Percentiles rank a stretch among this genome's conserved stretches.
phyloP scores from a whole-genome alignment of 495 filamentous ascomycete genomes.

The Penicillium silybi region DNA sequence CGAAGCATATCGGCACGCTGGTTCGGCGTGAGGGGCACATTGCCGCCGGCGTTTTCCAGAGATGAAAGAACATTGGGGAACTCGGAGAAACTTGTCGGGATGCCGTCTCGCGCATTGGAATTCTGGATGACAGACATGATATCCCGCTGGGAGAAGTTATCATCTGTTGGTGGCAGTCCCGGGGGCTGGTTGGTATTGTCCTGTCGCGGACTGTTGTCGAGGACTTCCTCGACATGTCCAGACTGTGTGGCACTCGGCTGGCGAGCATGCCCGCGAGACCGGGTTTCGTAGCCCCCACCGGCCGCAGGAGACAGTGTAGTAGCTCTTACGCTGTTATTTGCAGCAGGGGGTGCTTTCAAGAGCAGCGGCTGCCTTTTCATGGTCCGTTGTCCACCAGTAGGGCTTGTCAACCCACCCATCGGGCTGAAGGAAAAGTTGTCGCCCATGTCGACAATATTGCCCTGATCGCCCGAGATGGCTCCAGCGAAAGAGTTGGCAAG shows the following conservation, averaged over 20 bases:
- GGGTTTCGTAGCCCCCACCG: conserved; percentile 28
- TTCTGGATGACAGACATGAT: conserved; percentile 88
- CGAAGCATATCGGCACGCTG: conserved; percentile 77
- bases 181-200: conserved; percentile 13
- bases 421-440: conserved; percentile 49
- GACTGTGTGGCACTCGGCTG: conserved; percentile 31
- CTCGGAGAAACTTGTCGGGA: conserved; percentile 51
- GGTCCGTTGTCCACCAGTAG: conserved; percentile 32
- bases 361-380: conserved; percentile 50
- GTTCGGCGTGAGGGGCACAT: conserved; percentile 66
- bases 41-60: conserved; percentile 59
- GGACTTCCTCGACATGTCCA: conserved; percentile 45
- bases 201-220: conserved; percentile 38
- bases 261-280: conserved; percentile 30
- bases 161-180: conserved; percentile 16
- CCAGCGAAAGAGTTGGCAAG: conserved; percentile 69
- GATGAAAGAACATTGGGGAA: conserved; percentile 72
- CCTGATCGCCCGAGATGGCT: conserved; percentile 61
- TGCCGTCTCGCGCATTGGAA: conserved; percentile 61
- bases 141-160: conserved; percentile 52
- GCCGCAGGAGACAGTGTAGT: conserved; percentile 39
- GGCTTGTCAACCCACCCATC: conserved; percentile 36
- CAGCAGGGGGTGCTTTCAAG: conserved; percentile 44
- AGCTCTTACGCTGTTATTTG: conserved; percentile 32
- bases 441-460: conserved; percentile 71